Evolutionary conservation across 768 basidiomycete species (phyloP), one percentile per base, ranked within the genome.

Genomic region (Mycena filopes): DNA sequence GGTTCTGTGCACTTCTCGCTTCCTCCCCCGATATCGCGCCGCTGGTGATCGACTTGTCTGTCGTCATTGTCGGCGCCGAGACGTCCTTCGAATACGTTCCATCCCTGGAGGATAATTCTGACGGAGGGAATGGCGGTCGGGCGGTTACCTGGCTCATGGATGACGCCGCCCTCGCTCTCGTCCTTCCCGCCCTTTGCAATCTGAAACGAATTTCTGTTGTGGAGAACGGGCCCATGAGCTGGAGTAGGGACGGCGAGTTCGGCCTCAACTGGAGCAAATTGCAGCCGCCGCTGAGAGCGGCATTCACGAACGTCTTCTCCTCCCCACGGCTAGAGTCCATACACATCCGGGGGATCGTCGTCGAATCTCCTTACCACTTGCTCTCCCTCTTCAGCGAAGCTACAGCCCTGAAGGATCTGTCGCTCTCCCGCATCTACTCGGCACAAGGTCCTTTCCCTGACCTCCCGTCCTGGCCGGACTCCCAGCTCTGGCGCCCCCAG

Each of bases 361-460:
- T 63, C 47, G 31, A 57, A 2, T 63, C 62, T 28, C 54, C 62
- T 3, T 2, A 3, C 28, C 47, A 57, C 40, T 40, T 63, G 23
- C 21, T 63, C 2, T 55, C 54, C 38, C 29, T 63, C 21, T 63
- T 63, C 62, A 55, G 62, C 41, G 49, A 63, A 23, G 31, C 55
- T 1, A 38, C 42, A 1, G 23, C 62, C 7, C 25, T 63, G 21
- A 57, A 50, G 41, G 46, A 49, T 5, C 16, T 63, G 38, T 49
- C 62, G n/a, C 16, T 63, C 2, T 55, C 62, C n/a, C 62, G 62
- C 1, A 12, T 63, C 0, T 31, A 57, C 38, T 57, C 57, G 18
- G 49, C 31, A 1, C 59, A 53, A 13, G 41, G 21, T 0, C 26
- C 28, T 41, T 29, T 36, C 20, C 15, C 10, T n/a, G 26, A 51